A percentile compares a stretch with the other conserved stretches of the same genome.
phyloP scores from a whole-genome alignment of 2,329 filamentous ascomycete species.

The Xylariaceae sp. region DNA sequence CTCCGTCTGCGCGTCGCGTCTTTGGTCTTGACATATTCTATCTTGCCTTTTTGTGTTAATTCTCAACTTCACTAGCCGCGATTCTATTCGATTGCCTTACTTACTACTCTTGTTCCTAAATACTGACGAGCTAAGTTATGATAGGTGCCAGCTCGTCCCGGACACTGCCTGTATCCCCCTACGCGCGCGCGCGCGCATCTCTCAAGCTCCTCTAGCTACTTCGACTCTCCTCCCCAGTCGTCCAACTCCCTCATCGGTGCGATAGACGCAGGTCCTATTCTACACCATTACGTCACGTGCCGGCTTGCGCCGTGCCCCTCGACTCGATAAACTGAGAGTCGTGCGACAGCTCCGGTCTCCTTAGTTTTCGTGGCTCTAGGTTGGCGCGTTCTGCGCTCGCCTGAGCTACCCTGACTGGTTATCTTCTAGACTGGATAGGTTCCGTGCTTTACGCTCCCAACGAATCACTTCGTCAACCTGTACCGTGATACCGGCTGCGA shows the following conservation, averaged over 20 bases:
- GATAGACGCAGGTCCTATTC: background rate
- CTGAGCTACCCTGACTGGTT: background rate
- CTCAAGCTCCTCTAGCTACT: background rate
- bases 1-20: slow-evolving; percentile 2
- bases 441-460: background rate
- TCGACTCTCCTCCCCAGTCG: background rate
- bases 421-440: background rate
- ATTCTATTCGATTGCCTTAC: background rate
- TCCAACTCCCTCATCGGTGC: too few species aligned
- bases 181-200: background rate
- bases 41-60: too few species aligned
- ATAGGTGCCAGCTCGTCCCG: background rate
- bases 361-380: background rate
- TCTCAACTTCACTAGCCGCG: too few species aligned
- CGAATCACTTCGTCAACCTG: background rate
- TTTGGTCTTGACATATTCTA: too few species aligned
- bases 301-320: background rate
- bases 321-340: background rate
- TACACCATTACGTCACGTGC: background rate
- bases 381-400: background rate
- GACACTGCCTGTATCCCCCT: background rate
- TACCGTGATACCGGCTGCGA: background rate
- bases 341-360: background rate
- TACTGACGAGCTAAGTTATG: slow-evolving; percentile 7
- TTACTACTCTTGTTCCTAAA: background rate